Evolutionary conservation across 257 asterid species (phyloP).

Genomic region (Prunella vulgaris): DNA sequence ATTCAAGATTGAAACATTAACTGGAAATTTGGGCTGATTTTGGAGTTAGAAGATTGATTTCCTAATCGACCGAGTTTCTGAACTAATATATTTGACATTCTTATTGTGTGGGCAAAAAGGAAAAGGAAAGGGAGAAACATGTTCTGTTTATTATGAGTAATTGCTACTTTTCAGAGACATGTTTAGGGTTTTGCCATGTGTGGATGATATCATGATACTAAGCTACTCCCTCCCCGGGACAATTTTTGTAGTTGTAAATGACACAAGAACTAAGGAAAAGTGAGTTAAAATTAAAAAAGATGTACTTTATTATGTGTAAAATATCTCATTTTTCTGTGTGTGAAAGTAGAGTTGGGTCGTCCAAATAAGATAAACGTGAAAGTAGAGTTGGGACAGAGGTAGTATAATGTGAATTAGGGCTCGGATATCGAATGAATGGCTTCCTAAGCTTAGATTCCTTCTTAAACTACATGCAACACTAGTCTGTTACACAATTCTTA

Average conservation of each 20-base stretch:
- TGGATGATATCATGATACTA: constrained; percentile 3
- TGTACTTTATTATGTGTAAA: no score
- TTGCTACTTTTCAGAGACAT: constrained; percentile 1
- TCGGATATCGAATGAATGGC: background rate
- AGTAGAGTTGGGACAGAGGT: no score
- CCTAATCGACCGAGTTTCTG: background rate
- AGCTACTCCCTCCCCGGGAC: no score
- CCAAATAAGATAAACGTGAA: no score
- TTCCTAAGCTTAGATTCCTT: constrained; percentile 9
- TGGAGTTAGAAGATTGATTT: background rate
- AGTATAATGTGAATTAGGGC: background rate
- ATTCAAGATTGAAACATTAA: background rate
- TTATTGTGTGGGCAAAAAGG: background rate
- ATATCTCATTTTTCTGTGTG: no score
- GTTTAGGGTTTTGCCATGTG: constrained; percentile 9
- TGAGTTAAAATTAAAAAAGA: no score
- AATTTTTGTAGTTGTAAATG: no score
- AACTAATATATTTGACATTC: background rate
- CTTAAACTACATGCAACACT: background rate
- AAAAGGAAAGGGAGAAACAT: background rate
- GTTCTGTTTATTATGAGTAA: constrained; percentile 10
- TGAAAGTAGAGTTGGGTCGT: no score
- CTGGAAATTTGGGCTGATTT: background rate
- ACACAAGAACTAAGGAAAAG: no score
- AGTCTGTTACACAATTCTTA: background rate